Conservation (phyloP, 768 basidiomycete genomes). For the Lentinula aciculospora region DNA sequence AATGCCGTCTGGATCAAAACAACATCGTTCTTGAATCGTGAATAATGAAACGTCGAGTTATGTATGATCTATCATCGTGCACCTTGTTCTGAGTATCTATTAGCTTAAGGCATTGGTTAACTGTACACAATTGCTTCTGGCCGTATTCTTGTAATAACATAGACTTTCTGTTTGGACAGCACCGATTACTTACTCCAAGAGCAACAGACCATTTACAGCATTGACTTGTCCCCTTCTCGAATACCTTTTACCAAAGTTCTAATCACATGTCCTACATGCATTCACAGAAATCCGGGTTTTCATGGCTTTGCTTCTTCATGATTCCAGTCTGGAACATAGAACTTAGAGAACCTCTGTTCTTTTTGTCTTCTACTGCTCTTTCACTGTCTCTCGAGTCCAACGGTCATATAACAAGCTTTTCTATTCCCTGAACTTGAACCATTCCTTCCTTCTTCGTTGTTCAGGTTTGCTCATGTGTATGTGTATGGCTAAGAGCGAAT, state of each 20-base stretch:
- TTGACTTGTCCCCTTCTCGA: slow-evolving; percentile 37
- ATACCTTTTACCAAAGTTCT: slow-evolving; percentile 32
- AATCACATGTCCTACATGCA: slow-evolving; percentile 40
- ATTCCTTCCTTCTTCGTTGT: too few relatives aligned
- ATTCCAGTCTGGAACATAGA: slow-evolving; percentile 36
- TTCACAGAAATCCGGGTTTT: slow-evolving; percentile 53
- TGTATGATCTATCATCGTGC: not conserved
- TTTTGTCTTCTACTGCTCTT: too few relatives aligned
- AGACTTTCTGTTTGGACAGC: not conserved
- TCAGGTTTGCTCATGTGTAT: too few relatives aligned
- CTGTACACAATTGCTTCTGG: not conserved
- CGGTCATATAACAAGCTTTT: too few relatives aligned
- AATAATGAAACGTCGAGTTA: not conserved
- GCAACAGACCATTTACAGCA: slow-evolving; percentile 40
- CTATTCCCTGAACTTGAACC: too few relatives aligned
- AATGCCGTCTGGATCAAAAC: not conserved
- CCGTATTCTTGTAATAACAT: not conserved
- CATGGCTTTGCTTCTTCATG: slow-evolving; percentile 49
- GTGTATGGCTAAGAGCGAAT: too few relatives aligned
- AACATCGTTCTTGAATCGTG: not conserved
- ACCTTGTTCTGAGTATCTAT: not conserved
- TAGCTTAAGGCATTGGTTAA: not conserved
- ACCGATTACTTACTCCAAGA: slow-evolving; percentile 15
- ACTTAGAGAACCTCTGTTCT: too few relatives aligned
- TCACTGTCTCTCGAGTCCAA: too few relatives aligned